Evolutionary conservation across 148 eudicot genomes (phyloP).

Genomic region (Persicaria tinctoria): DNA sequence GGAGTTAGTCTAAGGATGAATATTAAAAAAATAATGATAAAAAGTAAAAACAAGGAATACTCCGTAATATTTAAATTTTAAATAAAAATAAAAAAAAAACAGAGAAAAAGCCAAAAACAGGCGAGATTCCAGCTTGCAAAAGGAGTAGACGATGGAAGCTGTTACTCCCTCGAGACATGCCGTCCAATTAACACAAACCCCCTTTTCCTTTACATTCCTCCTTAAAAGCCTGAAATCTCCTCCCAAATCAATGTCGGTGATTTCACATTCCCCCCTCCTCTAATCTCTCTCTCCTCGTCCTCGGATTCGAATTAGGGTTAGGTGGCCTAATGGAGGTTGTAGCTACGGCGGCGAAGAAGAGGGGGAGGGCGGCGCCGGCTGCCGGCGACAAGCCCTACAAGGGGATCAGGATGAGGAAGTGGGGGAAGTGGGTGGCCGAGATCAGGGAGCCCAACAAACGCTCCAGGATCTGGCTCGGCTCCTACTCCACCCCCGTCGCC

Average conservation of each 20-base stretch:
- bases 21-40: no score
- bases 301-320: no score
- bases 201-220: background rate
- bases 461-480: conserved; percentile 87
- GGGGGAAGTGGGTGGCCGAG: conserved; percentile 99
- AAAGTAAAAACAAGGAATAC: no score
- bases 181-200: conserved; percentile 21
- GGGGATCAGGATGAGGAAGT: conserved; percentile 92
- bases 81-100: background rate
- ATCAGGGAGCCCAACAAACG: conserved; percentile 89
- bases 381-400: conserved; percentile 54
- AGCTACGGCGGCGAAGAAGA: conserved; percentile 27
- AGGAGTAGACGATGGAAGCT: conserved; percentile 8
- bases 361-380: conserved; percentile 17
- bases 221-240: background rate
- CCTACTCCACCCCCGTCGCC: conserved; percentile 68
- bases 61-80: background rate
- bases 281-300: background rate
- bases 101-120: background rate
- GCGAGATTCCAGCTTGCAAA: background rate
- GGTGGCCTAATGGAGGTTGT: no score
- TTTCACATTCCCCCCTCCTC: conserved; percentile 16
- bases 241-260: conserved; percentile 31
- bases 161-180: conserved; percentile 21
- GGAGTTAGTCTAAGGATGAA: no score